These are phyloP conservation scores for Penstemon eatonii DNA, from an alignment of 257 asterid genomes.

Conservation along the genomic window DNA sequence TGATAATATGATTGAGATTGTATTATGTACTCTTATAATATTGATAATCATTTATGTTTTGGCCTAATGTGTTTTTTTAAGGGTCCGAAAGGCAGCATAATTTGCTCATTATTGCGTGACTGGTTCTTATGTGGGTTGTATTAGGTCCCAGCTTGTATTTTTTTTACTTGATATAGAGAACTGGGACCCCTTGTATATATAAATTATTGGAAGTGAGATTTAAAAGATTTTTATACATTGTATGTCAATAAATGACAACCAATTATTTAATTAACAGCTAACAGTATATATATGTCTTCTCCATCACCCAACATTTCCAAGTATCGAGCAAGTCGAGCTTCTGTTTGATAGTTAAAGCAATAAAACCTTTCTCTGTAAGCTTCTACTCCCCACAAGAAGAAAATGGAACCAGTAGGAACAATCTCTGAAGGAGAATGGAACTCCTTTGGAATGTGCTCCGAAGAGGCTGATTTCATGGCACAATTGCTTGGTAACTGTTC, in stretches of 20 bases:
- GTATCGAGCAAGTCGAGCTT: constrained; percentile 29
- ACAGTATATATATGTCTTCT: constrained; percentile 40
- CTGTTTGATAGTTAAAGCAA: constrained; percentile 8
- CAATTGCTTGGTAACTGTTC: constrained; percentile 51
- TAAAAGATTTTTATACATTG: background rate
- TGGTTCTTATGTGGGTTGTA: constrained; percentile 37
- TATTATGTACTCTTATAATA: constrained; percentile 17
- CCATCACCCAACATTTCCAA: constrained; percentile 20
- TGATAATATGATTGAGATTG: constrained; percentile 39
- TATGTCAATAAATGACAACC: constrained; percentile 1
- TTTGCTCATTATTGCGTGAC: constrained; percentile 25
- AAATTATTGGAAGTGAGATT: background rate
- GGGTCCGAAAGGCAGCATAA: constrained; percentile 28
- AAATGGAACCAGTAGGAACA: constrained; percentile 50
- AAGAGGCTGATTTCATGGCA: constrained; percentile 64
- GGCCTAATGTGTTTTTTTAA: constrained; percentile 18
- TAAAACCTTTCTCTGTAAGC: background rate
- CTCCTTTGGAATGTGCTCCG: constrained; percentile 45
- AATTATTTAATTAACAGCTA: constrained; percentile 8
- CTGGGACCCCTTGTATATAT: constrained; percentile 12
- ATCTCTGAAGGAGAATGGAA: constrained; percentile 52
- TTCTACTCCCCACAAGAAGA: constrained; percentile 12
- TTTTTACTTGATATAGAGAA: background rate
- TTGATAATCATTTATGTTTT: constrained; percentile 18
- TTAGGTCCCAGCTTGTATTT: constrained; percentile 9